Evolutionary conservation across 2,329 filamentous ascomycete genomes (phyloP).

Genomic region (Fusarium sp.): DNA sequence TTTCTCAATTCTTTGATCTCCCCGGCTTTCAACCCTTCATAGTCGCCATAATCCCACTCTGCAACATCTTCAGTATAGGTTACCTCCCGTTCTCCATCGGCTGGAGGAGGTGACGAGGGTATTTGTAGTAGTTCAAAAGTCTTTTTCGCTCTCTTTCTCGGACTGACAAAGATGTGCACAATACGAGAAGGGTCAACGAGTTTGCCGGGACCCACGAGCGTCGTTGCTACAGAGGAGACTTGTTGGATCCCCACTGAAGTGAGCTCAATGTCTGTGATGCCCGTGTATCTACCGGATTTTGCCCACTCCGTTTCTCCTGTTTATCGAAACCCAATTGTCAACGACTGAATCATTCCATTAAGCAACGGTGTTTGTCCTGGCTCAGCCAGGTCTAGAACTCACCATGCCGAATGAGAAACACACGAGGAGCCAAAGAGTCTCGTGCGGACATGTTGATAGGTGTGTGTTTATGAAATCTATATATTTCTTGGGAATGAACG

Average conservation of each 20-base stretch:
- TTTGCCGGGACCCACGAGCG: slow-evolving; percentile 61
- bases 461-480: background rate
- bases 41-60: slow-evolving; percentile 74
- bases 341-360: background rate
- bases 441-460: background rate
- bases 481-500: too few relatives aligned
- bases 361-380: background rate
- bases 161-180: slow-evolving; percentile 61
- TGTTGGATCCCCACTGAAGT: slow-evolving; percentile 2
- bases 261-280: slow-evolving; percentile 16
- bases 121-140: slow-evolving; percentile 62
- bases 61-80: slow-evolving; percentile 62
- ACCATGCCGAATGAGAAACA: slow-evolving; percentile 6
- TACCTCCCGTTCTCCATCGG: slow-evolving; percentile 39
- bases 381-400: background rate
- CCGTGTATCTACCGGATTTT: slow-evolving; percentile 1
- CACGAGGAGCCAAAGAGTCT: background rate
- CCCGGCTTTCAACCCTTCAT: slow-evolving; percentile 67
- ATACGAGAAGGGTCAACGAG: slow-evolving; percentile 63
- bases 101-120: slow-evolving; percentile 49
- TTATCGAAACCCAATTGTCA: background rate
- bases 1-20: slow-evolving; percentile 62
- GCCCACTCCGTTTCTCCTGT: slow-evolving; percentile 3
- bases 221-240: slow-evolving; percentile 17
- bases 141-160: slow-evolving; percentile 58